Conservation (phyloP, 441 rosid genomes). For the Croton laevigatus region DNA sequence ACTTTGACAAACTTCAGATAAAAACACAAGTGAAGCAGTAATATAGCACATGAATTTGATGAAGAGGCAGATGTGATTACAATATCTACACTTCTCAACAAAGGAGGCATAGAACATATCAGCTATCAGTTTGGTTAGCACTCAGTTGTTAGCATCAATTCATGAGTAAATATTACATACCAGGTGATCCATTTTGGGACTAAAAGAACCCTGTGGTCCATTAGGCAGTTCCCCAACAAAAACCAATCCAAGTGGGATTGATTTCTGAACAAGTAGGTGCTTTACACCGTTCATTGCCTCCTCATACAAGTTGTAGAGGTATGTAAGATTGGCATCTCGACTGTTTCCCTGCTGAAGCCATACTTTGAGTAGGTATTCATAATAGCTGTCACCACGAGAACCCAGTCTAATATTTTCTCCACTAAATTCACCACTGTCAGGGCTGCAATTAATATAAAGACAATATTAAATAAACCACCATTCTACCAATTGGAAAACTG, state of each 20-base stretch:
- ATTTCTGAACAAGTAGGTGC: conserved; percentile 72
- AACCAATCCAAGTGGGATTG: conserved; percentile 77
- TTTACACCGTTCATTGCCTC: conserved; percentile 97
- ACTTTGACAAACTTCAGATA: not conserved
- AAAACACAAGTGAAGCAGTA: not conserved
- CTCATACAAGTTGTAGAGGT: conserved; percentile 78
- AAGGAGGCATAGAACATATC: not conserved
- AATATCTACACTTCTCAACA: conserved; percentile 5
- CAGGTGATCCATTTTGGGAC: conserved; percentile 99
- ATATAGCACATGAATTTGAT: not conserved
- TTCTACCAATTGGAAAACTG: not conserved
- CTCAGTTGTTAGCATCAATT: conserved; percentile 4
- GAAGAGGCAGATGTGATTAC: not conserved
- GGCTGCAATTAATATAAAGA: conserved; percentile 48
- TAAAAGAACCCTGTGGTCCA: conserved; percentile 68
- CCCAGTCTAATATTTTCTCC: conserved; percentile 96
- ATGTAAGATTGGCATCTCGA: conserved; percentile 47
- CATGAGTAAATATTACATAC: conserved; percentile 45
- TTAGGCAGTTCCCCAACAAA: conserved; percentile 95
- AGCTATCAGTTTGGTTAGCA: not conserved
- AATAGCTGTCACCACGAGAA: conserved; percentile 99
- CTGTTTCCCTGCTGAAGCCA: conserved; percentile 84
- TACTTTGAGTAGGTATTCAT: conserved; percentile 90
- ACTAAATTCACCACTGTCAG: conserved; percentile 76
- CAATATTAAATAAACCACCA: conserved; percentile 16